Evolutionary conservation across 108 stramenopile species (phyloP).

Genomic region (Skeletonema marinoi): DNA sequence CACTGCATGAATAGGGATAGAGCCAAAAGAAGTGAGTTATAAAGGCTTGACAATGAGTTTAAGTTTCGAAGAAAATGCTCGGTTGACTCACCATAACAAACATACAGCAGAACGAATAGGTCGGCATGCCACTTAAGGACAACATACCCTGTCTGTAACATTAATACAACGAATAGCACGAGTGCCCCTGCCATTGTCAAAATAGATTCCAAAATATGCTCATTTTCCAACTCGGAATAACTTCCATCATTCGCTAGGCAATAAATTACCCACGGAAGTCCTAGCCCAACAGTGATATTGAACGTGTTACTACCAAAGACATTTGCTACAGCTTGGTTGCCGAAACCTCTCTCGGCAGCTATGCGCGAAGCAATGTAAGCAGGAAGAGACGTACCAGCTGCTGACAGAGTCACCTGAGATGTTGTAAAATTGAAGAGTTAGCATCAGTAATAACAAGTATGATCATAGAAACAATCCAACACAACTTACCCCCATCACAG

Average conservation of each 20-base stretch:
- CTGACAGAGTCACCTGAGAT: conserved; percentile 61
- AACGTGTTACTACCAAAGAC: conserved; percentile 90
- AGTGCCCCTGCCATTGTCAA: conserved; percentile 60
- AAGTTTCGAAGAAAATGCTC: neutral
- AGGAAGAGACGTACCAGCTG: conserved; percentile 71
- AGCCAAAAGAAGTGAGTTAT: neutral
- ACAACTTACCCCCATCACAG: conserved; percentile 59
- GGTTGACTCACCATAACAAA: conserved; percentile 30
- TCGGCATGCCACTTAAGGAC: conserved; percentile 72
- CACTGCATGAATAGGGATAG: neutral
- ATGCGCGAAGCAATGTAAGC: conserved; percentile 62
- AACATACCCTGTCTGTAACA: conserved; percentile 58
- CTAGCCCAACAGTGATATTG: conserved; percentile 86
- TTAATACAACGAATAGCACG: conserved; percentile 56
- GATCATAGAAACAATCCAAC: neutral
- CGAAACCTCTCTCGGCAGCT: conserved; percentile 87
- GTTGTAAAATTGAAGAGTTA: neutral
- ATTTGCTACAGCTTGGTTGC: conserved; percentile 89
- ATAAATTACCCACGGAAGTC: conserved; percentile 85
- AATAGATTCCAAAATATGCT: conserved; percentile 64
- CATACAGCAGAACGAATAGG: conserved; percentile 61
- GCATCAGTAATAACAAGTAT: neutral
- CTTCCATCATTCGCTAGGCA: conserved; percentile 53
- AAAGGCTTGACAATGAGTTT: neutral
- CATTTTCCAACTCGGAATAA: conserved; percentile 65